These are phyloP conservation scores for Hyaloperonospora arabidopsidis DNA, from an alignment of 352 stramenopile species.

Conservation along the genomic window DNA sequence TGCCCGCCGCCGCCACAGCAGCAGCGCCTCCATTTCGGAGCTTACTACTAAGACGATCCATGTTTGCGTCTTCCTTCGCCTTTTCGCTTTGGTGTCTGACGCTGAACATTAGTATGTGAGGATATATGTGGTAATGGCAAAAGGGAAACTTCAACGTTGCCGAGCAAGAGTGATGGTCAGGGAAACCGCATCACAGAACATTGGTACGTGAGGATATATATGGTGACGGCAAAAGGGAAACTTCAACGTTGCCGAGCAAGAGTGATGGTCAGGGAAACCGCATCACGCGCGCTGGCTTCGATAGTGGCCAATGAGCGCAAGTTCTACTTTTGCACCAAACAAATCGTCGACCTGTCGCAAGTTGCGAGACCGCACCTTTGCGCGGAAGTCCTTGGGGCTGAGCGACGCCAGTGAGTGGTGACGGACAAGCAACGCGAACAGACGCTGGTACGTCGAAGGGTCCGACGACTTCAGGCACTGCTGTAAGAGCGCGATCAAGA, in stretches of 20 bases:
- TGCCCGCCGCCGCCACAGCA: background rate
- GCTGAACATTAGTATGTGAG: conserved; percentile 24
- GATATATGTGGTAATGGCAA: too few species aligned
- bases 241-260: conserved; percentile 23
- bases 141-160: conserved; percentile 25
- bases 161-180: conserved; percentile 31
- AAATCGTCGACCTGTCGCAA: conserved; percentile 31
- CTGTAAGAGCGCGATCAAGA: conserved; percentile 35
- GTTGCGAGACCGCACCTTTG: conserved; percentile 40
- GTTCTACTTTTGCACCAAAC: conserved; percentile 34
- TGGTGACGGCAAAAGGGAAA: conserved; percentile 7
- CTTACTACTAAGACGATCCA: conserved; percentile 13
- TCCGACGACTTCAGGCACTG: background rate
- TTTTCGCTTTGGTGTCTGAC: conserved; percentile 2
- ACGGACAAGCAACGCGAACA: conserved; percentile 26
- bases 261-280: conserved; percentile 39
- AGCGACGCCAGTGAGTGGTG: conserved; percentile 29
- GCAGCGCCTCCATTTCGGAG: conserved; percentile 5
- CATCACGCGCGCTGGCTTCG: conserved; percentile 27
- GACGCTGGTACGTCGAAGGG: background rate
- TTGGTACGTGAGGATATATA: conserved; percentile 14
- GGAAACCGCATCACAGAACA: conserved; percentile 25
- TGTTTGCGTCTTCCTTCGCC: conserved; percentile 1
- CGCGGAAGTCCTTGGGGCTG: conserved; percentile 48
- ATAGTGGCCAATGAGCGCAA: conserved; percentile 41